Evolutionary conservation across 352 stramenopile species (phyloP).

Genomic region (Pythium aristosporum): DNA sequence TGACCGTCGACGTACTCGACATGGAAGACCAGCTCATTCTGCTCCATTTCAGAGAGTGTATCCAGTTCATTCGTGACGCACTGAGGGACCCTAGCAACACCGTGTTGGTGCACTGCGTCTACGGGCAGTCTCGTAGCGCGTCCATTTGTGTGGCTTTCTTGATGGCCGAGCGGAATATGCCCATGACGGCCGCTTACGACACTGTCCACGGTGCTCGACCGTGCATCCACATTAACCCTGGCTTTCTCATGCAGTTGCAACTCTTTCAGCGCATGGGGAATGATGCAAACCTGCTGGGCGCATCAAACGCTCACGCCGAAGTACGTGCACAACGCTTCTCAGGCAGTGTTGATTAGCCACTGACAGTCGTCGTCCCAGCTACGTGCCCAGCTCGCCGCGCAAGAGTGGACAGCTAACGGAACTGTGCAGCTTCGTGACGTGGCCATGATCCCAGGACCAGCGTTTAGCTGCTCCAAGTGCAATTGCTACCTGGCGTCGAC

Average conservation of each 20-base stretch:
- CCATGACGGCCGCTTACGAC: constrained; percentile 53
- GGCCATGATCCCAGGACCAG: constrained; percentile 22
- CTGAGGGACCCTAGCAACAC: neutral
- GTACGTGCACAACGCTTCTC: constrained; percentile 7
- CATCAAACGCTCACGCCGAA: constrained; percentile 57
- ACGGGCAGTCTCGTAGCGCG: constrained; percentile 76
- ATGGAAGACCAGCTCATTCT: constrained; percentile 76
- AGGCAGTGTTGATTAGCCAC: neutral
- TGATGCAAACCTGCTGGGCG: constrained; percentile 36
- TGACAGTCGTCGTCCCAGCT: constrained; percentile 25
- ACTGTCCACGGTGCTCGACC: constrained; percentile 54
- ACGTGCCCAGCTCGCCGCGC: constrained; percentile 42
- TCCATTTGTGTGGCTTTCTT: constrained; percentile 74
- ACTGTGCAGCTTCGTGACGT: constrained; percentile 29
- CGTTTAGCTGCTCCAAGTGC: constrained; percentile 58
- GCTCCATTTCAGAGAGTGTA: constrained; percentile 55
- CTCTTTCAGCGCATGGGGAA: constrained; percentile 65
- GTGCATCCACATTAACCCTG: constrained; percentile 79
- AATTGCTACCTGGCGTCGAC: constrained; percentile 48
- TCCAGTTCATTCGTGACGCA: constrained; percentile 22
- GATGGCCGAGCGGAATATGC: constrained; percentile 46
- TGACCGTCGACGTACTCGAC: constrained; percentile 67
- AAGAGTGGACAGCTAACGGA: constrained; percentile 35
- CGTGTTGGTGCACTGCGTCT: constrained; percentile 76
- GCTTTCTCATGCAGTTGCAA: constrained; percentile 69